Evolutionary conservation across 1,139 yeast species (phyloP).

Genomic region (Hemisphaericaspora xylofermentans): DNA sequence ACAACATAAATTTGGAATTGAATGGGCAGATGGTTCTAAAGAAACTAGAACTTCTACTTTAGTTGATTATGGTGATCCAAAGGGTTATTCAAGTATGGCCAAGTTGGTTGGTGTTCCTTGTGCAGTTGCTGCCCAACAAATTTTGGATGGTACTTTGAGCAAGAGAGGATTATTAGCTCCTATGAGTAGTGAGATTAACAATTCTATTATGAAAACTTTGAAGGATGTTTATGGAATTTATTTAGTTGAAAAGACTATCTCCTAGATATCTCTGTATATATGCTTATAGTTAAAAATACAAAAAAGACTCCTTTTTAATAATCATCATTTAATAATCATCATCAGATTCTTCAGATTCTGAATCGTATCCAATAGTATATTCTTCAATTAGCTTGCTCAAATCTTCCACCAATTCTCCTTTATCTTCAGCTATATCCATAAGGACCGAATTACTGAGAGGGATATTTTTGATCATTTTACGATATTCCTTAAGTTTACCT

Average conservation of each 20-base stretch:
- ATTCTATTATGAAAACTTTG: constrained; percentile 86
- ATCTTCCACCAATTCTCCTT: constrained; percentile 63
- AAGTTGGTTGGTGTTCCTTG: constrained; percentile 98
- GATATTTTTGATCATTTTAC: constrained; percentile 38
- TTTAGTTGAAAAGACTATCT: constrained; percentile 80
- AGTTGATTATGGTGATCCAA: constrained; percentile 89
- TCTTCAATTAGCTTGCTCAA: constrained; percentile 48
- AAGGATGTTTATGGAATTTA: constrained; percentile 87
- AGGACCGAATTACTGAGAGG: constrained; percentile 20
- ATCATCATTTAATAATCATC: constrained; percentile 12
- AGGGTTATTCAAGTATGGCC: constrained; percentile 98
- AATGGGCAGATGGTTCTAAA: constrained; percentile 88
- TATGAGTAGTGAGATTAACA: constrained; percentile 83
- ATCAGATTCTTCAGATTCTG: constrained; percentile 17
- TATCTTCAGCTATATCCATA: constrained; percentile 56
- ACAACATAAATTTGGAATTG: constrained; percentile 97
- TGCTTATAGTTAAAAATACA: too few relatives aligned
- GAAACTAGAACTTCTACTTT: constrained; percentile 95
- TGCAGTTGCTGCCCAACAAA: constrained; percentile 90
- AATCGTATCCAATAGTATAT: constrained; percentile 52
- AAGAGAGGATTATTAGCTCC: constrained; percentile 88
- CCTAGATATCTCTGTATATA: constrained; percentile 2
- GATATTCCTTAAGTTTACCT: constrained; percentile 47
- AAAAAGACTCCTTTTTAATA: too few relatives aligned
- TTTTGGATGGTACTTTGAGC: constrained; percentile 74